A percentile compares a stretch with the other conserved stretches of the same genome.
These are phyloP conservation scores for Cadophora sp. DNA, from an alignment of 2,329 filamentous ascomycete species.

Conservation along the genomic window DNA sequence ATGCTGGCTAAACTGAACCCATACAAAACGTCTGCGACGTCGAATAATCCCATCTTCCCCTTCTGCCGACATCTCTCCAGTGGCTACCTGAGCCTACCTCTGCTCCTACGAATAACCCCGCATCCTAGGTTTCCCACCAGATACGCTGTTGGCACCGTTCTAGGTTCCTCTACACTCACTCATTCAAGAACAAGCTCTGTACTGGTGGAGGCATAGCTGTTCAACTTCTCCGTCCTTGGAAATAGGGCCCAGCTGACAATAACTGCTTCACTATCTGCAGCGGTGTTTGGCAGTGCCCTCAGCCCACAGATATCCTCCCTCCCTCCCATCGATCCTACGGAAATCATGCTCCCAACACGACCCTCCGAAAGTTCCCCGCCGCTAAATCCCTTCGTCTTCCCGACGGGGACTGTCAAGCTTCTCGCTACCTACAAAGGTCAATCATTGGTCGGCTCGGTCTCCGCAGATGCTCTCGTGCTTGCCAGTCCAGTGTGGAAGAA, in stretches of 20 bases:
- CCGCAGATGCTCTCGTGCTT: slow-evolving; percentile 20
- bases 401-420: not conserved
- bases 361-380: not conserved
- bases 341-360: not conserved
- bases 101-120: no score
- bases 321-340: not conserved
- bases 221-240: no score
- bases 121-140: no score
- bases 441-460: slow-evolving; percentile 17
- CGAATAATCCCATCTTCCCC: not conserved
- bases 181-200: no score
- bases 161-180: no score
- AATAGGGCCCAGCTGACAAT: not conserved
- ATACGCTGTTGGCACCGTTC: no score
- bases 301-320: not conserved
- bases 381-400: not conserved
- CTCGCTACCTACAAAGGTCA: slow-evolving; percentile 16
- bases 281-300: not conserved
- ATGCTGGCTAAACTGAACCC: not conserved
- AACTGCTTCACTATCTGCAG: not conserved
- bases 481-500: slow-evolving; percentile 31
- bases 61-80: no score
- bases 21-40: not conserved
- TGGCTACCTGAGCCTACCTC: no score
- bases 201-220: no score